These are phyloP conservation scores for Xylaria sp. DNA, from an alignment of 2,329 filamentous ascomycete species.

Conservation along the genomic window DNA sequence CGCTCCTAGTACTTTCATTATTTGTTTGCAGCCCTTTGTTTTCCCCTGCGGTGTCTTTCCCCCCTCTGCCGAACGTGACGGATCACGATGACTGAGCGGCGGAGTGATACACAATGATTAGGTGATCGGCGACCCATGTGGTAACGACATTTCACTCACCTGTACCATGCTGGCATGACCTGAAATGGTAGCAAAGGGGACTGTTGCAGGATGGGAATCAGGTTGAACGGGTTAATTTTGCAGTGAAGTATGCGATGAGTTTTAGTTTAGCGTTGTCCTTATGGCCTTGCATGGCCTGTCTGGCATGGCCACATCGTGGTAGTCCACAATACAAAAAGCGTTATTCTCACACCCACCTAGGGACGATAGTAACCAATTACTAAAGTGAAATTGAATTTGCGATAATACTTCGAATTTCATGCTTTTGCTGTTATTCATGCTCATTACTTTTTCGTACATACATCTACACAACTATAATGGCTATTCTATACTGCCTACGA, in stretches of 20 bases:
- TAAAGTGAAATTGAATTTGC: not conserved
- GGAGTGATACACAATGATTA: slow-evolving; percentile 7
- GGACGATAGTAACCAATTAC: not conserved
- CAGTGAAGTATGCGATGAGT: slow-evolving; percentile 19
- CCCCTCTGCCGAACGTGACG: slow-evolving; percentile 7
- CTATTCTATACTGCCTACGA: slow-evolving; percentile 5
- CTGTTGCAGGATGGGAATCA: not conserved
- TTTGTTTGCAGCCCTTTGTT: not conserved
- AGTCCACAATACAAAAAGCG: slow-evolving; percentile 24
- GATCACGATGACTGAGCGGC: slow-evolving; percentile 5
- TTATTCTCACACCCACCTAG: slow-evolving; percentile 7
- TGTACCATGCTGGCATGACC: slow-evolving; percentile 6
- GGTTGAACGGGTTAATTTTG: not conserved
- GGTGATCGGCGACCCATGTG: slow-evolving; percentile 7
- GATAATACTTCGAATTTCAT: slow-evolving; percentile 3
- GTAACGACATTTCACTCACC: not conserved
- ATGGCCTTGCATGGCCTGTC: too few species aligned
- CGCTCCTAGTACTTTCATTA: not conserved
- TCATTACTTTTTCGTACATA: slow-evolving; percentile 27
- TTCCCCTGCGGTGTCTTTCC: not conserved
- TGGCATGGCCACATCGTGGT: slow-evolving; percentile 5
- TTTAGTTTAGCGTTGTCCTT: not conserved
- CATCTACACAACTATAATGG: slow-evolving; percentile 10
- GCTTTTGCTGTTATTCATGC: slow-evolving; percentile 27
- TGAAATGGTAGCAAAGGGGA: not conserved